Percentiles rank a stretch among this genome's conserved stretches.
These are phyloP conservation scores for Colletotrichum incanum DNA, from an alignment of 2,329 filamentous ascomycete species.

Conservation along the genomic window DNA sequence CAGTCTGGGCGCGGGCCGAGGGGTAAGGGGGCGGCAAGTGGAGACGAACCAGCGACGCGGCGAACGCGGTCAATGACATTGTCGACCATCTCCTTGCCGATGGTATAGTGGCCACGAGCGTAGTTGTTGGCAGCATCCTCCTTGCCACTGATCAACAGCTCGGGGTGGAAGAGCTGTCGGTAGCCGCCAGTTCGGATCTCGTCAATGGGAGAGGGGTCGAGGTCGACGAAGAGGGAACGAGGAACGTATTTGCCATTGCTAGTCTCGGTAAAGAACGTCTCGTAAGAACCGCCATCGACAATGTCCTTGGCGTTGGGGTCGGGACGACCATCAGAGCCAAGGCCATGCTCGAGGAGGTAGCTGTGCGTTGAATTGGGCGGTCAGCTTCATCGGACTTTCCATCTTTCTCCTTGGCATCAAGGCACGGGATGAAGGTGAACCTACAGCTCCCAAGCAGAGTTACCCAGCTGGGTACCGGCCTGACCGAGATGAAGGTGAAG, in stretches of 20 bases:
- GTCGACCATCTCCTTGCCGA: conserved; percentile 84
- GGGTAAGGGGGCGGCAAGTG: background rate
- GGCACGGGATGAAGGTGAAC: conserved; percentile 51
- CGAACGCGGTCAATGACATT: conserved; percentile 79
- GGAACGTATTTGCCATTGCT: conserved; percentile 81
- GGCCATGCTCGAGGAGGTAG: conserved; percentile 81
- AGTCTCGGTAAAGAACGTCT: conserved; percentile 83
- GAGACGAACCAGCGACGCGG: conserved; percentile 74
- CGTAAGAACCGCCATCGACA: conserved; percentile 75
- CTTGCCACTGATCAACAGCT: conserved; percentile 81
- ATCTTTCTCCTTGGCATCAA: conserved; percentile 4
- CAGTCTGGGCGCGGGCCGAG: conserved; percentile 37
- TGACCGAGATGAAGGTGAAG: conserved; percentile 77
- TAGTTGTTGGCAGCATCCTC: conserved; percentile 86
- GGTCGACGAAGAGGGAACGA: conserved; percentile 80
- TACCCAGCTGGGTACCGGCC: conserved; percentile 82
- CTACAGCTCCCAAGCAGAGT: conserved; percentile 84
- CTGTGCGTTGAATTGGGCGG: conserved; percentile 55
- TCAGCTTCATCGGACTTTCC: conserved; percentile 46
- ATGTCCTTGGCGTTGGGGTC: conserved; percentile 74
- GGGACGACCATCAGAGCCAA: conserved; percentile 75
- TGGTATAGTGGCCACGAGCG: conserved; percentile 82
- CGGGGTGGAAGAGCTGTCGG: conserved; percentile 80
- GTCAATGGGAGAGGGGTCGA: conserved; percentile 81
- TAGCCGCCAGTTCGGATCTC: conserved; percentile 80